phyloP scores from a whole-genome alignment of 2,329 filamentous ascomycete species.

The Alternaria rosae region DNA sequence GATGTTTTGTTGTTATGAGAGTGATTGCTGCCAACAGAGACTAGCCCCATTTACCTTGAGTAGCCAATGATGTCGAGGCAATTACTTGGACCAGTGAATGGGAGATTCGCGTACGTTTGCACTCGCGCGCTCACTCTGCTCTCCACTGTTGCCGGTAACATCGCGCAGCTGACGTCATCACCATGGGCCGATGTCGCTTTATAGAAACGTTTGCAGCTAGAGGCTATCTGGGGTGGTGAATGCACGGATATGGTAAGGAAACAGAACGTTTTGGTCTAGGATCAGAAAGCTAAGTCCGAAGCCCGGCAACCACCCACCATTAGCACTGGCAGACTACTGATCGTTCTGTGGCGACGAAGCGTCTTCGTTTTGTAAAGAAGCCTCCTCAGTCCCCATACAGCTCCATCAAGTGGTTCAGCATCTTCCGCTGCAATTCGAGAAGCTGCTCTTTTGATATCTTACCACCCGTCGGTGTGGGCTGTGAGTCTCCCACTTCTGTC shows the following conservation, averaged over 20 bases:
- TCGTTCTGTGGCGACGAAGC: background rate
- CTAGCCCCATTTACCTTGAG: background rate
- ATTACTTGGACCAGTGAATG: conserved; percentile 12
- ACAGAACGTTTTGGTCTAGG: background rate
- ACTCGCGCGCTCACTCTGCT: background rate
- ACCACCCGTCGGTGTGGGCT: conserved; percentile 3
- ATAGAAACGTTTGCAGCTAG: background rate
- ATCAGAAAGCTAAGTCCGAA: background rate
- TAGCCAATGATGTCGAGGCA: conserved; percentile 13
- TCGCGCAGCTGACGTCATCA: background rate
- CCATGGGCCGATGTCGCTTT: background rate
- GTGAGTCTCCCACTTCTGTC: background rate
- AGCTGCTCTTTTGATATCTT: conserved; percentile 40
- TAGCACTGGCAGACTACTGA: background rate
- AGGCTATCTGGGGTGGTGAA: background rate
- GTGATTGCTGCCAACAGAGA: conserved; percentile 3
- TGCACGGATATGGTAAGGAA: background rate
- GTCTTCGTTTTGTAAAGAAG: background rate
- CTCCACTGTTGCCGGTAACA: background rate
- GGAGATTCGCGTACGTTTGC: conserved; percentile 13
- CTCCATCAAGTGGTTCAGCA: conserved; percentile 46
- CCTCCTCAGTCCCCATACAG: conserved; percentile 35
- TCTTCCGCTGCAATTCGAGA: conserved; percentile 44
- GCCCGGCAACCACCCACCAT: background rate
- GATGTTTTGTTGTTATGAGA: conserved; percentile 9